These are phyloP conservation scores for Alternaria sp. DNA, from an alignment of 2,329 filamentous ascomycete genomes.

Conservation along the genomic window DNA sequence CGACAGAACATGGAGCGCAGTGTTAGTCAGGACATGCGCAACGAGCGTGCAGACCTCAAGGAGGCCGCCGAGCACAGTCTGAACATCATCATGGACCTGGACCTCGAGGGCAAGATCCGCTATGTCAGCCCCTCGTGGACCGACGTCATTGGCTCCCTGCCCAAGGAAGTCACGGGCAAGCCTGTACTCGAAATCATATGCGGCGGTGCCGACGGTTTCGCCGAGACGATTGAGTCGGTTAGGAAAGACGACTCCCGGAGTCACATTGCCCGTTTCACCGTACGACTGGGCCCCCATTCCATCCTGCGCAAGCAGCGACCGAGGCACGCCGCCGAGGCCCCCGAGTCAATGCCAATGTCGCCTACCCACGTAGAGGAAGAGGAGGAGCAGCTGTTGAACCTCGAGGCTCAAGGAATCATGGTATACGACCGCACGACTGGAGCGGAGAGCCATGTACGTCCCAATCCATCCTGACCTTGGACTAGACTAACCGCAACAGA, in stretches of 20 bases:
- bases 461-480: not conserved
- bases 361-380: slow-evolving; percentile 31
- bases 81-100: slow-evolving; percentile 94
- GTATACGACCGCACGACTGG: slow-evolving; percentile 89
- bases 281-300: slow-evolving; percentile 45
- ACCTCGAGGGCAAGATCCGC: slow-evolving; percentile 85
- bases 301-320: slow-evolving; percentile 41
- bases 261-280: slow-evolving; percentile 66
- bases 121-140: slow-evolving; percentile 98
- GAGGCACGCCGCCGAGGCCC: slow-evolving; percentile 33
- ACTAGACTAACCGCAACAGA: slow-evolving; percentile 62
- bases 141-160: slow-evolving; percentile 83
- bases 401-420: slow-evolving; percentile 98
- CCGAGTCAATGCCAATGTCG: slow-evolving; percentile 39
- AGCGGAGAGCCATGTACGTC: slow-evolving; percentile 85
- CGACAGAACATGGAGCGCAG: slow-evolving; percentile 63
- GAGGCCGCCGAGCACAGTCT: slow-evolving; percentile 95
- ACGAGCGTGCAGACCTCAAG: slow-evolving; percentile 90
- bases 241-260: slow-evolving; percentile 87
- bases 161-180: slow-evolving; percentile 74
- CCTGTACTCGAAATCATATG: slow-evolving; percentile 81
- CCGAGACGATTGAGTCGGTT: slow-evolving; percentile 85
- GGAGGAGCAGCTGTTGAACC: slow-evolving; percentile 68
- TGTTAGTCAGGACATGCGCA: slow-evolving; percentile 86
- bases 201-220: slow-evolving; percentile 80